Evolutionary conservation across 768 basidiomycete species (phyloP).

Genomic region (Termitomyces sp.): DNA sequence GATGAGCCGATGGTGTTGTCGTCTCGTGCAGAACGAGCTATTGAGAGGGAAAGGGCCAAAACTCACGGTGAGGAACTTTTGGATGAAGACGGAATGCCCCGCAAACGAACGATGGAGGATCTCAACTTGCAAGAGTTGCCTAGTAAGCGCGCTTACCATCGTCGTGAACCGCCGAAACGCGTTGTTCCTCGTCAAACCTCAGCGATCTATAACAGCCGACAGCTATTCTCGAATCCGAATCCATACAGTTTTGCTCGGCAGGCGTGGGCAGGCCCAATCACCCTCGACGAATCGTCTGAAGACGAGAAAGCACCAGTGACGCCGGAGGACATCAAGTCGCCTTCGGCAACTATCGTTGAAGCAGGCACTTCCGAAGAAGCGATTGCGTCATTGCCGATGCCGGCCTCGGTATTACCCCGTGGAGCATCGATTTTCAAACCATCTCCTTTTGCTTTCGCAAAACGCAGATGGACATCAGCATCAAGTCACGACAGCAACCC

Average conservation of each 20-base stretch:
- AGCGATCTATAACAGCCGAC: conserved; percentile 36
- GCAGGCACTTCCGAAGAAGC: conserved; percentile 6
- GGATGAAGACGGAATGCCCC: conserved; percentile 9
- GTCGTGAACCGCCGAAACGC: conserved; percentile 24
- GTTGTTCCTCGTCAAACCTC: conserved; percentile 36
- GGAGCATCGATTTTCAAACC: conserved; percentile 52
- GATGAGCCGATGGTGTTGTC: conserved; percentile 11
- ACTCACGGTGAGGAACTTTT: conserved; percentile 16
- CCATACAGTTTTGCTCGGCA: conserved; percentile 55
- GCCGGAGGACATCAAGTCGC: conserved; percentile 44
- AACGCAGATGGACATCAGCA: conserved; percentile 53
- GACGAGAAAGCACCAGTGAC: conserved; percentile 56
- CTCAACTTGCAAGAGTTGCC: conserved; percentile 28
- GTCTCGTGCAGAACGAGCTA: conserved; percentile 34
- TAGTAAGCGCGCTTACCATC: conserved; percentile 23
- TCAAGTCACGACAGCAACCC: conserved; percentile 14
- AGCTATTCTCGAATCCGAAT: conserved; percentile 53
- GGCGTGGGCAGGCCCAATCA: conserved; percentile 46
- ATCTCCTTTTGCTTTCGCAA: conserved; percentile 59
- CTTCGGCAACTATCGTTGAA: conserved; percentile 29
- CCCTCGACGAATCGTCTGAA: conserved; percentile 36
- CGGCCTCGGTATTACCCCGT: conserved; percentile 20
- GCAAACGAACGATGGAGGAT: conserved; percentile 25
- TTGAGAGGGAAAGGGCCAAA: conserved; percentile 34
- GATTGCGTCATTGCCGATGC: conserved; percentile 10